These are phyloP conservation scores for Paraphaeosphaeria minitans DNA, from an alignment of 2,329 filamentous ascomycete species.

Conservation along the genomic window DNA sequence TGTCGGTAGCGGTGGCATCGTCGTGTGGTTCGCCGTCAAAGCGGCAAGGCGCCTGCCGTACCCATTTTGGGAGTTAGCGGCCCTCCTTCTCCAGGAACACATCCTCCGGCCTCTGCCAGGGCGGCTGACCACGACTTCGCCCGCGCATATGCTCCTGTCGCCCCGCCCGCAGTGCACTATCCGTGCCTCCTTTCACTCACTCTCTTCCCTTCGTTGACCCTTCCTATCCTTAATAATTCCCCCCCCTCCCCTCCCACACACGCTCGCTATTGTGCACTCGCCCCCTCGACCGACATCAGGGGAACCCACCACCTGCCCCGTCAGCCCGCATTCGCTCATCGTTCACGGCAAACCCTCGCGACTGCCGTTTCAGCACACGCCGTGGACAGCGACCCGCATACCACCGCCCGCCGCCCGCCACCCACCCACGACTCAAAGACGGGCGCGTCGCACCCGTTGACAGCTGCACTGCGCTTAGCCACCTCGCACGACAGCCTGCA, in stretches of 20 bases:
- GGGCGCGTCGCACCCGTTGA: constrained; percentile 20
- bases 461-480: constrained; percentile 36
- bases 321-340: constrained; percentile 18
- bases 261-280: constrained; percentile 36
- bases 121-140: constrained; percentile 16
- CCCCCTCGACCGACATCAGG: constrained; percentile 17
- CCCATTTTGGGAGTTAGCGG: constrained; percentile 8
- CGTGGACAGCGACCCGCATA: constrained; percentile 1
- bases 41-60: constrained; percentile 4
- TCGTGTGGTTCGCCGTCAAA: too few species aligned
- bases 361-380: constrained; percentile 29
- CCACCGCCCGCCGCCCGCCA: background rate
- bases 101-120: constrained; percentile 12
- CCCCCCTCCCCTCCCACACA: too few species aligned
- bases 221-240: constrained; percentile 19
- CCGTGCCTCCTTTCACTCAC: constrained; percentile 9
- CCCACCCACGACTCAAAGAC: background rate
- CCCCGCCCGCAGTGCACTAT: constrained; percentile 8
- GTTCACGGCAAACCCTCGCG: constrained; percentile 10
- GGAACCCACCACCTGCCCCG: constrained; percentile 17
- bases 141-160: constrained; percentile 3
- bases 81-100: constrained; percentile 6
- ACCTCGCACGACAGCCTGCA: constrained; percentile 39
- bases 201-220: constrained; percentile 14
- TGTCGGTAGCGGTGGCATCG: too few species aligned